A percentile compares a stretch with the other conserved stretches of the same genome.
These are phyloP conservation scores for Meyerozyma athensensis DNA, from an alignment of 1,139 yeast species.

Conservation along the genomic window DNA sequence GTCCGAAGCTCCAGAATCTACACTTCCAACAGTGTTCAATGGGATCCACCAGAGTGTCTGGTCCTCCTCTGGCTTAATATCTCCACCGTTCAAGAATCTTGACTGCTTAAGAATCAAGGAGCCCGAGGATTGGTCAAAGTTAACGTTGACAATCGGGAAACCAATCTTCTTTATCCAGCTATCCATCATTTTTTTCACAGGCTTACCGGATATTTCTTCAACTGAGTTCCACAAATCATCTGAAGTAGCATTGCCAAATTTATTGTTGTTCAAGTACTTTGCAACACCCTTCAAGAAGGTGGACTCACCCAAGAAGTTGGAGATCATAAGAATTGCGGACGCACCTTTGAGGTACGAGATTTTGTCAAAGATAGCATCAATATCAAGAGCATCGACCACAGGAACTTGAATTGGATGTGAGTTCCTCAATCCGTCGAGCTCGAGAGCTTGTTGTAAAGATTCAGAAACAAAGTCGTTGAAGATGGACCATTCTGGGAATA, in stretches of 20 bases:
- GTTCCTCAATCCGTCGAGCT: slow-evolving; percentile 48
- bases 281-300: slow-evolving; percentile 25
- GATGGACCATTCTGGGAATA: slow-evolving; percentile 56
- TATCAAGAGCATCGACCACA: slow-evolving; percentile 49
- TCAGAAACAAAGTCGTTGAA: slow-evolving; percentile 51
- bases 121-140: slow-evolving; percentile 12
- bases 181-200: slow-evolving; percentile 22
- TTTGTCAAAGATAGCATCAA: slow-evolving; percentile 51
- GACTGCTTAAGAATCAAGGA: slow-evolving; percentile 42
- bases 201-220: slow-evolving; percentile 19
- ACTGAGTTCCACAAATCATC: slow-evolving; percentile 24
- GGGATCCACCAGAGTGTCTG: slow-evolving; percentile 74
- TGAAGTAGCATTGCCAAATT: slow-evolving; percentile 25
- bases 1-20: slow-evolving; percentile 5
- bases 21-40: slow-evolving; percentile 39
- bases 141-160: slow-evolving; percentile 21
- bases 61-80: slow-evolving; percentile 35
- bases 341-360: slow-evolving; percentile 26
- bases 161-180: slow-evolving; percentile 26
- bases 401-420: slow-evolving; percentile 61
- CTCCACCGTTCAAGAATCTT: slow-evolving; percentile 55
- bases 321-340: slow-evolving; percentile 24
- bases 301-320: slow-evolving; percentile 23
- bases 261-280: slow-evolving; percentile 20
- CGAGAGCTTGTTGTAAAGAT: slow-evolving; percentile 47